Percentiles rank a stretch among this genome's conserved stretches.
phyloP scores from a whole-genome alignment of 2,329 filamentous ascomycete genomes.

The Penicillium hesseltinei region DNA sequence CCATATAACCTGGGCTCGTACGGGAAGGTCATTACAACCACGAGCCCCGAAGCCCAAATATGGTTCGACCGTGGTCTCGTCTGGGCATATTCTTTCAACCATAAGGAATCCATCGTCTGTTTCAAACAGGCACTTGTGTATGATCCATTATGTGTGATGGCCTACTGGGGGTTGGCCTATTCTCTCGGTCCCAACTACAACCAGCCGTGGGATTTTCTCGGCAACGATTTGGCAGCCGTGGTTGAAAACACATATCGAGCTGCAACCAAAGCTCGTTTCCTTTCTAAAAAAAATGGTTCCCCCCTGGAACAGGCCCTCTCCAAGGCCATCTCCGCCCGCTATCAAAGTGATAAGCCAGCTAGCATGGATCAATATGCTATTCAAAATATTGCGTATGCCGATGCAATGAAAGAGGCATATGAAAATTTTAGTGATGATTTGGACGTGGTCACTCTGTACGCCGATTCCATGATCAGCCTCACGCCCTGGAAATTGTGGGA shows the following conservation, averaged over 20 bases:
- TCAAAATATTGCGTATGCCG: constrained; percentile 61
- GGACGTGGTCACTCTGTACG: constrained; percentile 63
- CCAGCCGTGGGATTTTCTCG: constrained; percentile 73
- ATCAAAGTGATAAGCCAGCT: constrained; percentile 53
- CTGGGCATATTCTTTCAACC: constrained; percentile 44
- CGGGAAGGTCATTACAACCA: constrained; percentile 38
- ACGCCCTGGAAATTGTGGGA: constrained; percentile 67
- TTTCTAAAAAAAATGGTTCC: constrained; percentile 37
- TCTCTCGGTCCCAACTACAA: constrained; percentile 74
- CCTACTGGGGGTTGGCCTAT: constrained; percentile 54
- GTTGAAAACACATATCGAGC: constrained; percentile 51
- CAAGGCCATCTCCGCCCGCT: constrained; percentile 60
- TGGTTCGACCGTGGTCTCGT: constrained; percentile 42
- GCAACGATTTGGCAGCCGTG: constrained; percentile 55
- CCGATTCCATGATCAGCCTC: constrained; percentile 65
- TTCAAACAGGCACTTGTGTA: constrained; percentile 37
- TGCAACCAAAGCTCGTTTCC: constrained; percentile 44
- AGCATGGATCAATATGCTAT: constrained; percentile 47
- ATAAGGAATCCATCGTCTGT: constrained; percentile 39
- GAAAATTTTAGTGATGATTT: constrained; percentile 54
- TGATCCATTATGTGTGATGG: constrained; percentile 40
- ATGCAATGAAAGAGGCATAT: constrained; percentile 60
- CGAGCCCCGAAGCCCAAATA: constrained; percentile 31
- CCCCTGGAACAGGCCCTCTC: constrained; percentile 63
- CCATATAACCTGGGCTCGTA: constrained; percentile 22